These are phyloP conservation scores for Axilococcus clingmanii DNA, from an alignment of 139 green algal genomes.

Conservation along the genomic window DNA sequence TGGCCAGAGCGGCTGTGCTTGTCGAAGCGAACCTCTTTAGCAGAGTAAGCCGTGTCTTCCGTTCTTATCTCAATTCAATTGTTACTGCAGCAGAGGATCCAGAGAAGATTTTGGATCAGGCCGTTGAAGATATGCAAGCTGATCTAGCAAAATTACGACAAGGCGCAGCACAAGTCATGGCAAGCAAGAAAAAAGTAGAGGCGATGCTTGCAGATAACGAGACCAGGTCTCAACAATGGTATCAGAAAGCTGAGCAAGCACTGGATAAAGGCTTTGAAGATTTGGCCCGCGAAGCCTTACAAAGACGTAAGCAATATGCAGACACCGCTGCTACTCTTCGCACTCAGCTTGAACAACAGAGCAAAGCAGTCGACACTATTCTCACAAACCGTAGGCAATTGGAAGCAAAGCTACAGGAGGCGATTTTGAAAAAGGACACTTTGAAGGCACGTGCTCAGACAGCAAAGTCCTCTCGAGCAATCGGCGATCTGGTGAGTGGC, in stretches of 20 bases:
- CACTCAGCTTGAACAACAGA: constrained; percentile 80
- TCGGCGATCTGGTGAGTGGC: constrained; percentile 46
- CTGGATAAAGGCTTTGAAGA: constrained; percentile 92
- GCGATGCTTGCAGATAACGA: too few relatives aligned
- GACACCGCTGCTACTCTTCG: constrained; percentile 78
- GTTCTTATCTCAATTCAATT: constrained; percentile 82
- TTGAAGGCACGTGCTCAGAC: constrained; percentile 92
- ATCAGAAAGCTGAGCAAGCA: constrained; percentile 88
- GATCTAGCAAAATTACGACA: constrained; percentile 98
- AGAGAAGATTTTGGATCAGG: constrained; percentile 97
- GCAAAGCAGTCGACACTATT: constrained; percentile 80
- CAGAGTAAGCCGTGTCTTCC: constrained; percentile 66
- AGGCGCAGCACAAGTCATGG: constrained; percentile 90
- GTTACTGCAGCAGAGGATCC: constrained; percentile 84
- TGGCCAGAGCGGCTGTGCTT: constrained; percentile 16
- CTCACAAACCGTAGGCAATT: constrained; percentile 80
- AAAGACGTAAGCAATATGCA: constrained; percentile 77
- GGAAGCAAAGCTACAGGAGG: constrained; percentile 83
- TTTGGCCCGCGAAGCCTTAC: constrained; percentile 88
- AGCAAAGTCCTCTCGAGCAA: constrained; percentile 63
- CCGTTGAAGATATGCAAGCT: constrained; percentile 94
- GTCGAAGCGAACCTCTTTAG: constrained; percentile 87
- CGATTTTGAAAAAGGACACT: constrained; percentile 98
- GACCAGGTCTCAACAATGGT: too few relatives aligned
- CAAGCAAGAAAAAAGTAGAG: constrained; percentile 95